These are phyloP conservation scores for Aspergillus sp. DNA, from an alignment of 2,329 filamentous ascomycete species.

Conservation along the genomic window DNA sequence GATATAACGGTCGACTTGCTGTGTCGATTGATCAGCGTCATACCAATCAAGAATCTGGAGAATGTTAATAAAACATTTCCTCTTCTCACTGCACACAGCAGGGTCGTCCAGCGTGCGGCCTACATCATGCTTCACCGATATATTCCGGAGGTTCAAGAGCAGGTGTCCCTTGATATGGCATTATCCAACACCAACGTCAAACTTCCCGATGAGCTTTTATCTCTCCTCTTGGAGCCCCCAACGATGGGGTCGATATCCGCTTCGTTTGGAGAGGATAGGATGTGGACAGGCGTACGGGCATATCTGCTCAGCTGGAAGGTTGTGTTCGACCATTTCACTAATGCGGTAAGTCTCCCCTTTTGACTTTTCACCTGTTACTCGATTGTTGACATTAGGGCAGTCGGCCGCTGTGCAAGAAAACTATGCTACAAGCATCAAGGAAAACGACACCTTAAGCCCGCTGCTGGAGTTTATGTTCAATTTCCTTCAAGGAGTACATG, in stretches of 20 bases:
- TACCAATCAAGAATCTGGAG: conserved; percentile 54
- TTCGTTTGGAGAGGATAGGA: conserved; percentile 54
- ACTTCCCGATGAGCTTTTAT: conserved; percentile 76
- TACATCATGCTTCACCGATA: conserved; percentile 72
- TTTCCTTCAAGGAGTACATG: conserved; percentile 69
- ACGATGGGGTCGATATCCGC: conserved; percentile 60
- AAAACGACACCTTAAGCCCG: conserved; percentile 58
- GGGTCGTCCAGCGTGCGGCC: conserved; percentile 67
- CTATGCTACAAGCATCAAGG: conserved; percentile 71
- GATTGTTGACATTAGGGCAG: conserved; percentile 26
- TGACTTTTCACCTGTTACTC: background rate
- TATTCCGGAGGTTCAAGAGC: conserved; percentile 70
- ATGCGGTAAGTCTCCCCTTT: conserved; percentile 43
- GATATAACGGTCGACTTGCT: conserved; percentile 69
- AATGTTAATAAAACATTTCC: conserved; percentile 64
- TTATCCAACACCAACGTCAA: conserved; percentile 49
- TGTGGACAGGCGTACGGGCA: conserved; percentile 62
- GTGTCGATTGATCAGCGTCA: conserved; percentile 57
- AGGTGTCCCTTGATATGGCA: conserved; percentile 68
- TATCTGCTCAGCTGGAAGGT: conserved; percentile 88
- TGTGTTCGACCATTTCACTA: conserved; percentile 74
- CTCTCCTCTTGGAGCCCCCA: conserved; percentile 70
- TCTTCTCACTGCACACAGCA: conserved; percentile 66
- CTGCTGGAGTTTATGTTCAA: conserved; percentile 76
- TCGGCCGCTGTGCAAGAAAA: conserved; percentile 75